phyloP scores from a whole-genome alignment of 169 alveolate genomes.

The Plasmodium cynomolgi region DNA sequence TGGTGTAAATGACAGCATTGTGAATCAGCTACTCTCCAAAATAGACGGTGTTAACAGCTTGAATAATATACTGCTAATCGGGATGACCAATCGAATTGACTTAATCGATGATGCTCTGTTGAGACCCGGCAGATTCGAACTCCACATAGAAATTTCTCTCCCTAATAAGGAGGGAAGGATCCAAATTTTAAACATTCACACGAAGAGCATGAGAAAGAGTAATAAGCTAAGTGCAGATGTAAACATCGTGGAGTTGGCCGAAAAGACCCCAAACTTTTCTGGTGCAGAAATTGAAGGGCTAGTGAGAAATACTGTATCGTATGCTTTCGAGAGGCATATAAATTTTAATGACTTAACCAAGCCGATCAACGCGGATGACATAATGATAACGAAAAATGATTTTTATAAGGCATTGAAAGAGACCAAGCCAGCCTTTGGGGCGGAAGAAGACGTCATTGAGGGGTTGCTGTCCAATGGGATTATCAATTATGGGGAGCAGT shows the following conservation, averaged over 20 bases:
- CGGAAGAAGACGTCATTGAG: slow-evolving; percentile 79
- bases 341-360: slow-evolving; percentile 86
- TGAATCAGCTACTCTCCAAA: slow-evolving; percentile 97
- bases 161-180: slow-evolving; percentile 98
- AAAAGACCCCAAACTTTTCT: slow-evolving; percentile 96
- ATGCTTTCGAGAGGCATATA: slow-evolving; percentile 94
- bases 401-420: slow-evolving; percentile 95
- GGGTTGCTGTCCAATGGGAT: slow-evolving; percentile 92
- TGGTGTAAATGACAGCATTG: slow-evolving; percentile 98
- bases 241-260: slow-evolving; percentile 92
- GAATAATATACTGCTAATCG: slow-evolving; percentile 96
- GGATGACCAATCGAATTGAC: slow-evolving; percentile 99
- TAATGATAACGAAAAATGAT: slow-evolving; percentile 89
- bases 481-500: slow-evolving; percentile 91
- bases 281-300: slow-evolving; percentile 99
- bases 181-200: slow-evolving; percentile 98
- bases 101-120: slow-evolving; percentile 99
- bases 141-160: slow-evolving; percentile 97
- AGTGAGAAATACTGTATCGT: slow-evolving; percentile 95
- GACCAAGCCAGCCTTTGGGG: slow-evolving; percentile 98
- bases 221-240: slow-evolving; percentile 88
- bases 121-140: slow-evolving; percentile 99
- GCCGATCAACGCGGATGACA: slow-evolving; percentile 87
- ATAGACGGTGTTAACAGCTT: slow-evolving; percentile 99
- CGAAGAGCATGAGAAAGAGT: slow-evolving; percentile 92